Conservation (phyloP, 495 filamentous ascomycete genomes). For the Hamigera avellanea region DNA sequence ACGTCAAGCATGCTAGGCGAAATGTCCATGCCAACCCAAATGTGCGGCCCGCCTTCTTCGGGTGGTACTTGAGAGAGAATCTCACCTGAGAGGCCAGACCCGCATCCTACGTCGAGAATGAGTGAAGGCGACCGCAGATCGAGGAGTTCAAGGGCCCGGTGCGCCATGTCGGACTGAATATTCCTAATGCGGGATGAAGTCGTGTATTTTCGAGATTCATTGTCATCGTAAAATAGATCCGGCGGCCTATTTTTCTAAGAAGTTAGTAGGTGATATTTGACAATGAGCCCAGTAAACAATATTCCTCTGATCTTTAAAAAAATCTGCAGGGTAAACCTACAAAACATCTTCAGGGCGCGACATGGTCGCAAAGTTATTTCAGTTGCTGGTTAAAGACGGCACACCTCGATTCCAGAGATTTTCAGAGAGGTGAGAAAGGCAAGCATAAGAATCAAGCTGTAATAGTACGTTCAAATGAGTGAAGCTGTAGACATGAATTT, state of each 20-base stretch:
- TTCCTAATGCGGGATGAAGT: constrained; percentile 89
- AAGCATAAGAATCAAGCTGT: too few relatives aligned
- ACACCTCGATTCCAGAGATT: too few relatives aligned
- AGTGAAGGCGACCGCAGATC: constrained; percentile 67
- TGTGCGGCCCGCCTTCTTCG: constrained; percentile 72
- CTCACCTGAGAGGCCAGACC: constrained; percentile 87
- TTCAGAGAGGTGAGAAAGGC: too few relatives aligned
- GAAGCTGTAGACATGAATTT: too few relatives aligned
- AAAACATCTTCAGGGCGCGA: constrained; percentile 92
- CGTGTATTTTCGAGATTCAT: constrained; percentile 94
- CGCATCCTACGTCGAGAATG: constrained; percentile 92
- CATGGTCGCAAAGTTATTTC: constrained; percentile 44
- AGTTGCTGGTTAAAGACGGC: neutral
- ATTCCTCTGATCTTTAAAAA: too few relatives aligned
- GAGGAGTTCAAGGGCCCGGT: constrained; percentile 84
- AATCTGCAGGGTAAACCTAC: constrained; percentile 38
- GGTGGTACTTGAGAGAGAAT: constrained; percentile 60
- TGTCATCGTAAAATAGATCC: constrained; percentile 94
- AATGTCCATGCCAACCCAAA: constrained; percentile 93
- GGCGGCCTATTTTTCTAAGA: constrained; percentile 48
- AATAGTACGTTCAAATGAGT: too few relatives aligned
- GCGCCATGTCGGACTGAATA: constrained; percentile 89
- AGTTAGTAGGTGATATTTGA: neutral
- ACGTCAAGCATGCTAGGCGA: constrained; percentile 87
- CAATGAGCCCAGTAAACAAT: neutral